phyloP scores from a whole-genome alignment of 2,329 filamentous ascomycete genomes.

The Penicillium sp. region DNA sequence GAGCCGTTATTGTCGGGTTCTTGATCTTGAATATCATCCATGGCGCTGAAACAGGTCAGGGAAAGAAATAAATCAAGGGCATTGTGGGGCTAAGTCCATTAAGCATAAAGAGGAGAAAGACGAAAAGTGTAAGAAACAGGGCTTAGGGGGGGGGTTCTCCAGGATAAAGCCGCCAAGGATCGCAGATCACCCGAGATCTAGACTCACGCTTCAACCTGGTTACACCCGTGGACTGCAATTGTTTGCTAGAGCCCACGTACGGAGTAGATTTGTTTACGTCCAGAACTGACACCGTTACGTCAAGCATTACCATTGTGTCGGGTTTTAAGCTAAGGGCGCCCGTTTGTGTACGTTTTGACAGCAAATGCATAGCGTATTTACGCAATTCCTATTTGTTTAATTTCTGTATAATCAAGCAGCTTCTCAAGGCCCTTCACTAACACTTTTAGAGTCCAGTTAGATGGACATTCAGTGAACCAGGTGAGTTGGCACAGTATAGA shows the following conservation, averaged over 20 bases:
- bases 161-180: conserved; percentile 9
- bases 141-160: background rate
- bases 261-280: background rate
- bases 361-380: background rate
- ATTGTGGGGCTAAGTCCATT: conserved; percentile 4
- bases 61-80: background rate
- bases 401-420: background rate
- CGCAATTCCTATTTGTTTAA: background rate
- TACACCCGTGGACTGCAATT: background rate
- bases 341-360: background rate
- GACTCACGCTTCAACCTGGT: background rate
- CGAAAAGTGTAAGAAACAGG: background rate
- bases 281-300: background rate
- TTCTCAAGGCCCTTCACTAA: too few relatives aligned
- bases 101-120: background rate
- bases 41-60: background rate
- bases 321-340: background rate
- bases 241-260: background rate
- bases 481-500: background rate
- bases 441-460: background rate
- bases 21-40: background rate
- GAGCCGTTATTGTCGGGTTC: background rate
- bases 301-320: background rate
- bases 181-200: conserved; percentile 8
- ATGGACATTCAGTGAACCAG: background rate